phyloP scores from a whole-genome alignment of 1,284 basidiomycete genomes.

The Naganishia cerealis region DNA sequence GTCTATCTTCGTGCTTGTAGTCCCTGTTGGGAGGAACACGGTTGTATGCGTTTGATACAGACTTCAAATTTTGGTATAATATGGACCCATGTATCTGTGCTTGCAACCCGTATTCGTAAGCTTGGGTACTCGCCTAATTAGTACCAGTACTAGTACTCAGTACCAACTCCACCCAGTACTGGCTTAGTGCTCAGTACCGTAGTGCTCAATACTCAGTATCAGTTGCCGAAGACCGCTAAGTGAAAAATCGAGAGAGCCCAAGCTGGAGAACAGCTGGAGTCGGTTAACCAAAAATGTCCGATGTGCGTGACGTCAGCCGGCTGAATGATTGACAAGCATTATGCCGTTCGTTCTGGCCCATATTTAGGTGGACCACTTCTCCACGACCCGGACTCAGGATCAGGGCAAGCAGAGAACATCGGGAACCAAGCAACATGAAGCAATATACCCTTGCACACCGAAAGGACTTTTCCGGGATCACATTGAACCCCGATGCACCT shows the following conservation, averaged over 20 bases:
- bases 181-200: no score
- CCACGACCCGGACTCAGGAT: no score
- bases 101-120: background rate
- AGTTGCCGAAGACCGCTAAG: no score
- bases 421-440: constrained; percentile 37
- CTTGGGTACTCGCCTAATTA: background rate
- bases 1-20: constrained; percentile 1
- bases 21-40: background rate
- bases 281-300: background rate
- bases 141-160: background rate
- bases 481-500: constrained; percentile 38
- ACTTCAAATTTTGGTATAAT: background rate
- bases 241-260: no score
- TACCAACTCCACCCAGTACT: no score
- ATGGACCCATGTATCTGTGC: background rate
- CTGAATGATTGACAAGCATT: no score
- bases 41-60: background rate
- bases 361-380: no score
- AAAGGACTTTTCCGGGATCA: constrained; percentile 41
- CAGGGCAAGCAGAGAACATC: background rate
- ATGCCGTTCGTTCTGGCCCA: no score
- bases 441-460: constrained; percentile 41
- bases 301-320: background rate
- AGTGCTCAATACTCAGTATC: no score
- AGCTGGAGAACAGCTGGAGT: background rate